These are phyloP conservation scores for Xylariaceae sp. DNA, from an alignment of 2,329 filamentous ascomycete genomes.

Conservation along the genomic window DNA sequence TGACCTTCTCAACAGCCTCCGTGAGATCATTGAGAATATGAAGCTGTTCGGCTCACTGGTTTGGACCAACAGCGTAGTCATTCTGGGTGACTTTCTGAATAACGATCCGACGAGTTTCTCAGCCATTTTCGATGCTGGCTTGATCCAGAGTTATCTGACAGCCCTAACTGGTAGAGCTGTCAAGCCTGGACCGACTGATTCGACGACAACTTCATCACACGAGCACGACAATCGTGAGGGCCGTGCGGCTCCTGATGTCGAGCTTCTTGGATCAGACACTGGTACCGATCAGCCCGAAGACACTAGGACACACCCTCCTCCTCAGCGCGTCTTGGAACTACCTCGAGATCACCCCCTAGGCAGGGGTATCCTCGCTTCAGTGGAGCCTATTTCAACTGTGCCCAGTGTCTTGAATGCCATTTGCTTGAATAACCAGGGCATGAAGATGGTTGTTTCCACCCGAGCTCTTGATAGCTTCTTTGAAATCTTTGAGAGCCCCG, in stretches of 20 bases:
- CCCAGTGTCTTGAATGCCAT: conserved; percentile 90
- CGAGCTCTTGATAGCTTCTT: conserved; percentile 82
- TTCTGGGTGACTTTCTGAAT: conserved; percentile 94
- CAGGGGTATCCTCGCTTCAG: conserved; percentile 75
- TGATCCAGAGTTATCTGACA: conserved; percentile 82
- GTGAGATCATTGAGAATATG: conserved; percentile 76
- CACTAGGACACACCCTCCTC: conserved; percentile 49
- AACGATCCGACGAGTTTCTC: conserved; percentile 98
- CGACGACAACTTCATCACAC: conserved; percentile 28
- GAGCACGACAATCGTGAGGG: conserved; percentile 33
- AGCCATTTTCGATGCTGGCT: conserved; percentile 87
- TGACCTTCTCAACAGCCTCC: conserved; percentile 72
- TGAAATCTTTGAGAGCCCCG: conserved; percentile 91
- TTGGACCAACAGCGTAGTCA: conserved; percentile 91
- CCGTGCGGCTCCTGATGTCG: too few relatives aligned
- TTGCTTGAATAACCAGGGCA: conserved; percentile 81
- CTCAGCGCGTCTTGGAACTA: conserved; percentile 45
- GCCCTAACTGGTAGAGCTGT: conserved; percentile 63
- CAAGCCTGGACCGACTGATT: conserved; percentile 32
- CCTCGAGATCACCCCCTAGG: conserved; percentile 49
- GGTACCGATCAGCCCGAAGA: conserved; percentile 38
- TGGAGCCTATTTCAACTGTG: conserved; percentile 82
- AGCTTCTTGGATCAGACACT: conserved; percentile 32
- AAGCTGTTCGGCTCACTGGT: conserved; percentile 83
- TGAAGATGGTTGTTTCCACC: conserved; percentile 82